phyloP scores from a whole-genome alignment of 129 eudicot genomes.

The Chrysanthemum seticuspe region DNA sequence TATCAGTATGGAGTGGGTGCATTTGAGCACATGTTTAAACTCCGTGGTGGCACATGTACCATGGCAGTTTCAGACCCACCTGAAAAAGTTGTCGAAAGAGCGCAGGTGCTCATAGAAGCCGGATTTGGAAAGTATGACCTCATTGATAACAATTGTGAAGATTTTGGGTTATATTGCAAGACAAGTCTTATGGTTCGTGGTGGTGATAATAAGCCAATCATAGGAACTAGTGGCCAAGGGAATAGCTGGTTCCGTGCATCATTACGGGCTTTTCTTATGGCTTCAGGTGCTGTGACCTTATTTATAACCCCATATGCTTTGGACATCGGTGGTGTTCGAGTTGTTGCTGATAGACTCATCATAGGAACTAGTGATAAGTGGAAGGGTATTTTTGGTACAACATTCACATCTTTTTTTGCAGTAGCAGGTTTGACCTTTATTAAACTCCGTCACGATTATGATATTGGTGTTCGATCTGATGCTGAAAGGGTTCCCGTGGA shows the following conservation, averaged over 20 bases:
- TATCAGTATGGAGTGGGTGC: too few species aligned
- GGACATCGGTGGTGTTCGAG: too few species aligned
- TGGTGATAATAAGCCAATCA: background rate
- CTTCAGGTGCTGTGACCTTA: too few species aligned
- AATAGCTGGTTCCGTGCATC: background rate
- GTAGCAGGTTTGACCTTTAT: too few species aligned
- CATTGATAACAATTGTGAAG: slow-evolving; percentile 1
- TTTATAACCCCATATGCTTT: too few species aligned
- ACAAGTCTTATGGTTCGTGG: background rate
- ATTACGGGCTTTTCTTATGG: too few species aligned
- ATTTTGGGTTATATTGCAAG: slow-evolving; percentile 13
- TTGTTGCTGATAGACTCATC: too few species aligned
- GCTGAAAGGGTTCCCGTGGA: background rate
- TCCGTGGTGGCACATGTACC: slow-evolving; percentile 6
- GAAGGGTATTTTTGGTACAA: too few species aligned
- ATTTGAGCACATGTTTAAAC: background rate
- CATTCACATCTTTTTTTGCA: too few species aligned
- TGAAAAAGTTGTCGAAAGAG: background rate
- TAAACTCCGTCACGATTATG: too few species aligned
- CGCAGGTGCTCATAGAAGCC: background rate
- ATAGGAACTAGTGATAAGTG: background rate
- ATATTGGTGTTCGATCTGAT: slow-evolving; percentile 8
- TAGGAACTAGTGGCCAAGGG: background rate
- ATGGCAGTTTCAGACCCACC: background rate
- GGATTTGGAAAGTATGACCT: slow-evolving; percentile 1